Base-by-base conservation (phyloP, 2,329 filamentous ascomycete species). In the Penicillium sp. region DNA sequence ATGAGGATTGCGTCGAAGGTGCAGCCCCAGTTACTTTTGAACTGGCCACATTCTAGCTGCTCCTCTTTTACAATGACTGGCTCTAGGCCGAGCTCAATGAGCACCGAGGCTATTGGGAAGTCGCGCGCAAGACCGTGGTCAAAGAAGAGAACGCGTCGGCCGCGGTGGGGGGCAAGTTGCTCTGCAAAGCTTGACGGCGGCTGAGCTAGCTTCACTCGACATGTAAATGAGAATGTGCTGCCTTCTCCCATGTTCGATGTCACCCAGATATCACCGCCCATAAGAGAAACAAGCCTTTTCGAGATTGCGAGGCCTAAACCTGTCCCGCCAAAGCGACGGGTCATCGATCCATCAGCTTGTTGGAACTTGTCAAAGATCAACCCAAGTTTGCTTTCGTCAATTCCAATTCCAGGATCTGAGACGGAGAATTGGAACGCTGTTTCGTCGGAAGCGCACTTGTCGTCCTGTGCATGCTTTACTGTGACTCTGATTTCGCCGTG, bases 301-400 rank as follows among this genome's bases (percentile, higher is more conserved):
- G 93, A 96, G 70, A 97, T 97, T n/a, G 93, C 96, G 21, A 97
- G 79, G 61, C 93, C 93, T 6, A 97, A 83, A 65, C 93, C 93
- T 9, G 93, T 97, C 62, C 93, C 93, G 64, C 93, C 93, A 73
- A 96, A 97, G 71, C 94, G 94, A 67, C 92, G 86, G 2, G 93
- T 96, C 77, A 94, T 97, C 27, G 92, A 96, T 29, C 93, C 93
- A 72, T 97, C 93, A 25, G 93, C 93, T 78, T 97, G 93, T 75
- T 96, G 93, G 84, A 97, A 97, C 1, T 93, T 97, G 76, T 97
- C 93, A 76, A 97, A 97, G 70, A 97, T 97, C 61, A 97, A 82
- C 68, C 96, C 91, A 49, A 96, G 84, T 78, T 97, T 97, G 77
- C 96, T 91, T 61, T 88, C 84, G 66, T 92, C 90, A 67, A 97